Evolutionary conservation across 257 asterid genomes (phyloP).

Genomic region (Plantago elongata): DNA sequence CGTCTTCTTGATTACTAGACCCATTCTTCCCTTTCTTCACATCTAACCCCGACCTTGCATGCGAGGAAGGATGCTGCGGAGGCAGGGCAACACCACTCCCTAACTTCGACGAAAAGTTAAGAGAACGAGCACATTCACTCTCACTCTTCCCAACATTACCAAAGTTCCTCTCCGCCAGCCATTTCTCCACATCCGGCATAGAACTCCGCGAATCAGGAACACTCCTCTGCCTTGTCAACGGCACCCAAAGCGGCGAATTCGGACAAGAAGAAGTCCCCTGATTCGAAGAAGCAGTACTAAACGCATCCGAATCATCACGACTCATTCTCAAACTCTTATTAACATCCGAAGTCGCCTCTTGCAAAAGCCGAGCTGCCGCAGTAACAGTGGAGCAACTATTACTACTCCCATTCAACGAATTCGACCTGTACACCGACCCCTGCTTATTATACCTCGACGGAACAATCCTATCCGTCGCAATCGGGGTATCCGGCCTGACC

Average conservation of each 20-base stretch:
- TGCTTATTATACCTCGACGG: conserved; percentile 54
- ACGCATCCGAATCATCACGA: conserved; percentile 28
- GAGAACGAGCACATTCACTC: conserved; percentile 50
- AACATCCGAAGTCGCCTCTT: conserved; percentile 48
- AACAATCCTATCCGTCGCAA: conserved; percentile 42
- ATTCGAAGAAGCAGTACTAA: conserved; percentile 10
- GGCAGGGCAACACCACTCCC: conserved; percentile 36
- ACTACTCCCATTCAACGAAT: conserved; percentile 23
- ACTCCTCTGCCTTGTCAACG: conserved; percentile 27
- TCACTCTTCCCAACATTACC: conserved; percentile 19
- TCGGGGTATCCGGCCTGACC: conserved; percentile 52
- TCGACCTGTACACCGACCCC: conserved; percentile 30
- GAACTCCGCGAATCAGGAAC: conserved; percentile 40
- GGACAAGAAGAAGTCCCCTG: conserved; percentile 33
- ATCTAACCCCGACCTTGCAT: conserved; percentile 23
- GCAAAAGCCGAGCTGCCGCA: conserved; percentile 72
- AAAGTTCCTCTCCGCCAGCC: conserved; percentile 39
- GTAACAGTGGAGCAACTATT: conserved; percentile 24
- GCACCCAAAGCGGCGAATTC: conserved; percentile 26
- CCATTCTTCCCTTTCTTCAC: background rate
- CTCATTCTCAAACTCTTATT: conserved; percentile 18
- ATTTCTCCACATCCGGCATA: conserved; percentile 54
- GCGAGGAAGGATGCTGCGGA: conserved; percentile 49
- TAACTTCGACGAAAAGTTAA: conserved; percentile 40
- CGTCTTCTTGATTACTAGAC: conserved; percentile 46